Evolutionary conservation across 179 eudicot species (phyloP).

Genomic region (Silene coronaria): DNA sequence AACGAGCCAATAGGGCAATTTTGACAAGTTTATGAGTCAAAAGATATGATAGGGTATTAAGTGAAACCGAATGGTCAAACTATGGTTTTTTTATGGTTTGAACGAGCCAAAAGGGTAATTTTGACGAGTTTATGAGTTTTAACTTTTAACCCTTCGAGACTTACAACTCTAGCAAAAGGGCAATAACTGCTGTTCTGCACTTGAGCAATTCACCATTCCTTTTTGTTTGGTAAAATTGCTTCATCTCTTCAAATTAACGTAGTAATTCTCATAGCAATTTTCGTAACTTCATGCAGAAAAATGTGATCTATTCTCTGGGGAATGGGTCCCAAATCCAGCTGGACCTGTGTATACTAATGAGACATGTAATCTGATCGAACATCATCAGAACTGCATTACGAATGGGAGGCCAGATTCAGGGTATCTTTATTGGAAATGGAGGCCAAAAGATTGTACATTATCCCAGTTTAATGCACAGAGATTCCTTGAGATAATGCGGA

Average conservation of each 20-base stretch:
- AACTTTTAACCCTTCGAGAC: not conserved
- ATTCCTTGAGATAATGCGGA: conserved; percentile 62
- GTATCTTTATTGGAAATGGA: conserved; percentile 82
- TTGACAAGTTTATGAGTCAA: no score
- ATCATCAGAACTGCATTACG: conserved; percentile 77
- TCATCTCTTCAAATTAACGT: not conserved
- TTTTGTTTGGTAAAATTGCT: not conserved
- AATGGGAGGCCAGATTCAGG: conserved; percentile 86
- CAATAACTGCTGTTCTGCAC: not conserved
- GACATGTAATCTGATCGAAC: conserved; percentile 57
- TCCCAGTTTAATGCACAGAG: conserved; percentile 51
- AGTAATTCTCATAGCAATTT: not conserved
- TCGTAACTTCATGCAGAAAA: conserved; percentile 27
- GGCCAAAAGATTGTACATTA: conserved; percentile 53
- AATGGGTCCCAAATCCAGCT: conserved; percentile 65
- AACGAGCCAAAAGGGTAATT: no score
- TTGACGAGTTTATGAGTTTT: not conserved
- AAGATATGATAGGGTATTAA: no score
- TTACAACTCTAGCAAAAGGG: not conserved
- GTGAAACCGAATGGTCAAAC: no score
- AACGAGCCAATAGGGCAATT: no score
- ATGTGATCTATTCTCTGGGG: conserved; percentile 69
- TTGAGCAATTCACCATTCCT: not conserved
- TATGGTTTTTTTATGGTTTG: no score
- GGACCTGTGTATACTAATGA: conserved; percentile 70